Evolutionary conservation across 305 asterid species (phyloP).

Genomic region (Petunia hybrid): DNA sequence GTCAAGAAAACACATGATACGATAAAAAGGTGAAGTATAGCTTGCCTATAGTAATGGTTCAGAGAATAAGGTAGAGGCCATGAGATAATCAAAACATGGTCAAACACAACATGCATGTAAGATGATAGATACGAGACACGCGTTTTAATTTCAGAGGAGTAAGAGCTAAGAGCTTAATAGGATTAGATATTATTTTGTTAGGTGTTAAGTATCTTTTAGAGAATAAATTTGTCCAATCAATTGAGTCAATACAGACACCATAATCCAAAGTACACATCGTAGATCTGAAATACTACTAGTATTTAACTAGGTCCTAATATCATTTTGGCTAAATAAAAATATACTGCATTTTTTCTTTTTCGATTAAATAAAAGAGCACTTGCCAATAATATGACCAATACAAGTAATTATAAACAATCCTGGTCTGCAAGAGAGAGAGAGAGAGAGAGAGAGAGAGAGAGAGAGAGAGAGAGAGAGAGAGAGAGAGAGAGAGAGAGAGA

Average conservation of each 20-base stretch:
- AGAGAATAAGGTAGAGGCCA: too few relatives aligned
- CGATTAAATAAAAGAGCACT: neutral
- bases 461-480: slow-evolving; percentile 27
- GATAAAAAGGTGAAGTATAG: neutral
- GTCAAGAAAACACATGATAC: slow-evolving; percentile 26
- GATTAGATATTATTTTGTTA: neutral
- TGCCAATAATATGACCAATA: slow-evolving; percentile 10
- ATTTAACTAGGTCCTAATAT: neutral
- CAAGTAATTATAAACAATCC: slow-evolving; percentile 4
- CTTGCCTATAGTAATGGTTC: too few relatives aligned
- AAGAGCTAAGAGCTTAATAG: slow-evolving; percentile 18
- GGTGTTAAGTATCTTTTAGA: neutral
- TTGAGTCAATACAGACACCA: too few relatives aligned
- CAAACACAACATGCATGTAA: neutral
- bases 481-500: neutral
- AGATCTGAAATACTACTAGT: neutral
- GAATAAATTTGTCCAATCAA: neutral
- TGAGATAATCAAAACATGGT: neutral
- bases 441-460: neutral
- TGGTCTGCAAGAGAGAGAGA: slow-evolving; percentile 46
- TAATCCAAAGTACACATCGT: neutral
- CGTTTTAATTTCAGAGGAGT: neutral
- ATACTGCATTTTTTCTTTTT: neutral
- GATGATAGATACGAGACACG: neutral
- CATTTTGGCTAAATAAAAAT: neutral